Conservation (phyloP, 257 asterid genomes). For the Lavandula angustifolia region DNA sequence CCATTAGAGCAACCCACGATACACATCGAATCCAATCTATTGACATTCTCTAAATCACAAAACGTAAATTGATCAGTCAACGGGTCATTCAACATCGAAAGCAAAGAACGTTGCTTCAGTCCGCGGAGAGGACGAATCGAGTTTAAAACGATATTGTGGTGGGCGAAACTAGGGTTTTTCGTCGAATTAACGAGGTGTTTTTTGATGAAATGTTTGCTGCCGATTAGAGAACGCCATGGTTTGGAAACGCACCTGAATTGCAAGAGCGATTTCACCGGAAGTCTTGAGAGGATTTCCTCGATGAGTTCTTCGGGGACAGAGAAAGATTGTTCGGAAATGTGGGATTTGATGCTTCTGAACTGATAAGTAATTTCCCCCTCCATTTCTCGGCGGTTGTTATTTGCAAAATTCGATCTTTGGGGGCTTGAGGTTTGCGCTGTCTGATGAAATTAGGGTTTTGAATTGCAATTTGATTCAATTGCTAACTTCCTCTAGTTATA, state of each 20-base stretch:
- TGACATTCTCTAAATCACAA: background rate
- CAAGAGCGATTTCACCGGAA: constrained; percentile 49
- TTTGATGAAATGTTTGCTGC: constrained; percentile 33
- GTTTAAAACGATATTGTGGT: constrained; percentile 19
- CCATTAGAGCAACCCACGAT: constrained; percentile 52
- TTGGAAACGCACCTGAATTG: constrained; percentile 54
- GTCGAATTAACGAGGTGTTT: constrained; percentile 32
- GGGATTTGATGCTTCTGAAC: constrained; percentile 1
- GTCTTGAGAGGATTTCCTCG: constrained; percentile 37
- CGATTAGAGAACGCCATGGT: constrained; percentile 45
- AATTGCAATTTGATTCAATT: too few relatives aligned
- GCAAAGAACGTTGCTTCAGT: constrained; percentile 33
- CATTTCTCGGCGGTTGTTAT: constrained; percentile 15
- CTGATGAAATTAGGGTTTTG: background rate
- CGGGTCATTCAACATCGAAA: constrained; percentile 32
- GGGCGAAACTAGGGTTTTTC: background rate
- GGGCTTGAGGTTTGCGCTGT: background rate
- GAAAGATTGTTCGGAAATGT: background rate
- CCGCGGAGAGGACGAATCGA: background rate
- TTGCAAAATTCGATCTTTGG: constrained; percentile 1
- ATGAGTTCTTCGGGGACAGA: constrained; percentile 39
- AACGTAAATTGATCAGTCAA: background rate
- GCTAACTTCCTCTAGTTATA: background rate
- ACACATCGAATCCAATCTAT: background rate
- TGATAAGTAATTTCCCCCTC: background rate